phyloP scores from a whole-genome alignment of 208 protist species.

The Vickermania spadyakhi region DNA sequence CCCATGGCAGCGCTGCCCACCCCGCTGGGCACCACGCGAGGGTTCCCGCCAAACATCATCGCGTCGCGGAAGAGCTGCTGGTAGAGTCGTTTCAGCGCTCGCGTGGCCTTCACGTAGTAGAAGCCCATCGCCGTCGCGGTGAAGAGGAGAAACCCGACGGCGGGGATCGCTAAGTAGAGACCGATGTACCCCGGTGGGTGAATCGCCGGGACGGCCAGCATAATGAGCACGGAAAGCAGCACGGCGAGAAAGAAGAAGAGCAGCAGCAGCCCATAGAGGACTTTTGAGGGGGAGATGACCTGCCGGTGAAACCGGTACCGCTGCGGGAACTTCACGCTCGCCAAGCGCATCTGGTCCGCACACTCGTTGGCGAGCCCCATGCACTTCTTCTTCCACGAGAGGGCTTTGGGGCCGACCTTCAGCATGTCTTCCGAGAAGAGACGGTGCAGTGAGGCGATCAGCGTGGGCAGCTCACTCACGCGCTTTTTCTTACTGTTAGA shows the following conservation, averaged over 20 bases:
- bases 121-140: slow-evolving; percentile 20
- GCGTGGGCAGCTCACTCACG: slow-evolving; percentile 54
- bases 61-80: slow-evolving; percentile 32
- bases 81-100: slow-evolving; percentile 46
- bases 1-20: not conserved
- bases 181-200: slow-evolving; percentile 24
- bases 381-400: slow-evolving; percentile 64
- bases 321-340: slow-evolving; percentile 47
- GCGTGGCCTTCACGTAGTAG: slow-evolving; percentile 29
- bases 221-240: slow-evolving; percentile 24
- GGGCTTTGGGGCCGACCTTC: slow-evolving; percentile 44
- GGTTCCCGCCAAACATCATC: slow-evolving; percentile 12
- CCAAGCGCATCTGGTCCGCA: slow-evolving; percentile 44
- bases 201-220: slow-evolving; percentile 47
- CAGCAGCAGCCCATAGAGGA: slow-evolving; percentile 28
- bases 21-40: not conserved
- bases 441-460: slow-evolving; percentile 45
- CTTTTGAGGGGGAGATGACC: slow-evolving; percentile 30
- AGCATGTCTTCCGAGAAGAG: slow-evolving; percentile 73
- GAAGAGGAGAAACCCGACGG: slow-evolving; percentile 34
- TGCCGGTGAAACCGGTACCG: slow-evolving; percentile 31
- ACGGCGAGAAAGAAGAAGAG: slow-evolving; percentile 37
- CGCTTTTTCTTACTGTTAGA: not conserved
- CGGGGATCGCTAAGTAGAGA: slow-evolving; percentile 30
- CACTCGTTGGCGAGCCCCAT: slow-evolving; percentile 63